phyloP scores from a whole-genome alignment of 169 alveolate genomes.

The Plasmodium fragile region DNA sequence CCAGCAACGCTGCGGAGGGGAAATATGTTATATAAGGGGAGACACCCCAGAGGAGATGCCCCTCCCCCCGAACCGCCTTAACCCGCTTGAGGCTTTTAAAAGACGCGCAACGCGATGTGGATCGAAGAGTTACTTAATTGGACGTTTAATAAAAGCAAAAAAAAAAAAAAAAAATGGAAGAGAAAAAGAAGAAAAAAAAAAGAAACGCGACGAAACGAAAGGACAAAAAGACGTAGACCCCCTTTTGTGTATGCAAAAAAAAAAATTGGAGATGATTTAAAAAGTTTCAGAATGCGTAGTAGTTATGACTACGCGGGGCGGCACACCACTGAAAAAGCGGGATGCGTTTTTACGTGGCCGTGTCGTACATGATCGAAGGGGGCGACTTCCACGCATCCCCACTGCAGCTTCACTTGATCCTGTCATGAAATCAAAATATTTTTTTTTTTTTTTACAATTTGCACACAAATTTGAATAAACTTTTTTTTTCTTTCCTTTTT shows the following conservation, averaged over 20 bases:
- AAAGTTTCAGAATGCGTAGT: background rate
- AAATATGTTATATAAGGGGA: background rate
- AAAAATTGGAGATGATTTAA: background rate
- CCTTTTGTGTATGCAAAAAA: background rate
- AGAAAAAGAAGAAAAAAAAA: slow-evolving; percentile 17
- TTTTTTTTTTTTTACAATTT: too few species aligned
- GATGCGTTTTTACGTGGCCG: background rate
- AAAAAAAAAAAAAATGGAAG: background rate
- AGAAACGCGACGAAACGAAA: background rate
- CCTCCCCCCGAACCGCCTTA: background rate
- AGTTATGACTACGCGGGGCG: background rate
- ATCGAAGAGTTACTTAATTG: slow-evolving; percentile 23
- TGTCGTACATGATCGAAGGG: background rate
- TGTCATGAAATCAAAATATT: background rate
- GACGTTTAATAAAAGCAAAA: slow-evolving; percentile 15
- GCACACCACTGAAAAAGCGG: background rate
- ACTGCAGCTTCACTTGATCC: background rate
- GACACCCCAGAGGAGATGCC: background rate
- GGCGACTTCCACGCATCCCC: background rate
- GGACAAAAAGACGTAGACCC: background rate
- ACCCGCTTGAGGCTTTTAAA: background rate
- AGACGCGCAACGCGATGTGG: slow-evolving; percentile 7
- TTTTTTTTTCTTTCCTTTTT: background rate
- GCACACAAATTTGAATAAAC: background rate
- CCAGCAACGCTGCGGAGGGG: background rate